Base-by-base conservation (phyloP, 2,329 filamentous ascomycete species). In the Colletotrichum liriopes region DNA sequence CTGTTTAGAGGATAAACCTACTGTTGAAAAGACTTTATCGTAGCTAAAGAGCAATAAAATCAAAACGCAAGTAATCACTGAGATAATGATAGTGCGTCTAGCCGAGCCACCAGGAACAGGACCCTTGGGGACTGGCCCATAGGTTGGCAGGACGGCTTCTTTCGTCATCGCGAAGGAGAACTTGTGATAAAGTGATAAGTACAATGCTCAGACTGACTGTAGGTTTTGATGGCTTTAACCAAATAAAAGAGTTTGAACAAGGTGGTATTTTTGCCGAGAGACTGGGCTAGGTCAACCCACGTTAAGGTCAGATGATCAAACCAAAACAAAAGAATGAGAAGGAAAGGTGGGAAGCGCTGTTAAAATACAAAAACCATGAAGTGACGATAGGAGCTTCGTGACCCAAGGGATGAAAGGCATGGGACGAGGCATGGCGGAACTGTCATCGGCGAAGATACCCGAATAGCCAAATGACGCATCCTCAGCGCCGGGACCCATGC, bases 71-170 rank as follows among this genome's bases (percentile, higher is more conserved):
- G 35, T 32, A 7, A 43, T 12, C 23, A 64, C 1, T 11, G 18
- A 29, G 9, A 64, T 26, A 26, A 64, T 11, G 20, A 64, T 6
- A 5, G 23, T n/a, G 11, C 61, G 61, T 11, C 26, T 8, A 5
- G 12, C 26, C 1, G 61, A 29, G 8, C 26, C 26, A n/a, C 61
- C 37, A 11, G 37, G 26, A 4, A n/a, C 11, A 59, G 35, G 6
- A 3, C 4, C 26, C 26, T 2, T 59, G 4, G 43, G 20, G 3
- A 12, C 43, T 7, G 43, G 16, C 43, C 14, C 54, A 41, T 66
- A n/a, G n/a, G 18, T 51, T 2, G 64, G 64, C 18, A 66, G 23
- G 11, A 60, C 39, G 32, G 43, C 12, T 2, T 49, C 64, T 60
- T 66, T 58, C 23, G 32, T 29, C 66, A 69, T 70, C 9, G 23